Conservation (phyloP, 495 filamentous ascomycete species). For the Tetracladium marchalianum region DNA sequence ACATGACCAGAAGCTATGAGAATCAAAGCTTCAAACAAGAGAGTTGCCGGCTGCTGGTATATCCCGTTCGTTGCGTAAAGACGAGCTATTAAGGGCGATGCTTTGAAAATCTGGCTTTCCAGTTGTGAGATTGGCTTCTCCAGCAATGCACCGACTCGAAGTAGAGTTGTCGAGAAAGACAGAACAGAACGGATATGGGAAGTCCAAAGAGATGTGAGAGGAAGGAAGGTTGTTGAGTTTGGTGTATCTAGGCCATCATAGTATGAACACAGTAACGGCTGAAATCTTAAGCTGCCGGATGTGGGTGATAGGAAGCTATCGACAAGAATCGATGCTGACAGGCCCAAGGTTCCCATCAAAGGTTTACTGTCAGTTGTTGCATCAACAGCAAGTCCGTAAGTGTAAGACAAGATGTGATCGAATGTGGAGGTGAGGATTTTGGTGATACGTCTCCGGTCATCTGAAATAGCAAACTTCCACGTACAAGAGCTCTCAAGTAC, state of each 20-base stretch:
- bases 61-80: conserved; percentile 62
- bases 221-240: conserved; percentile 48
- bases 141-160: conserved; percentile 58
- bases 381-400: conserved; percentile 53
- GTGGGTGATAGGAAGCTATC: conserved; percentile 66
- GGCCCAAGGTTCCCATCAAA: conserved; percentile 52
- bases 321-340: conserved; percentile 62
- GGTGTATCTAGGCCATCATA: conserved; percentile 56
- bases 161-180: conserved; percentile 53
- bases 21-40: conserved; percentile 66
- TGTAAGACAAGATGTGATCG: conserved; percentile 57
- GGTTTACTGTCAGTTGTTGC: conserved; percentile 35
- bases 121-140: conserved; percentile 50
- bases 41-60: conserved; percentile 54
- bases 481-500: conserved; percentile 70
- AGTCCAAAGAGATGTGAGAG: conserved; percentile 44
- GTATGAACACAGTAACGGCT: conserved; percentile 65
- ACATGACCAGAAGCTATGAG: conserved; percentile 48
- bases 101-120: conserved; percentile 71
- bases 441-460: conserved; percentile 49
- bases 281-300: conserved; percentile 58
- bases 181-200: conserved; percentile 55
- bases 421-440: conserved; percentile 54
- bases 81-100: conserved; percentile 61
- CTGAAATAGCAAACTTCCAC: conserved; percentile 67